Percentiles rank a stretch among this genome's conserved stretches.
Conservation (phyloP, 495 filamentous ascomycete species). For the Penicillium coprophilum region DNA sequence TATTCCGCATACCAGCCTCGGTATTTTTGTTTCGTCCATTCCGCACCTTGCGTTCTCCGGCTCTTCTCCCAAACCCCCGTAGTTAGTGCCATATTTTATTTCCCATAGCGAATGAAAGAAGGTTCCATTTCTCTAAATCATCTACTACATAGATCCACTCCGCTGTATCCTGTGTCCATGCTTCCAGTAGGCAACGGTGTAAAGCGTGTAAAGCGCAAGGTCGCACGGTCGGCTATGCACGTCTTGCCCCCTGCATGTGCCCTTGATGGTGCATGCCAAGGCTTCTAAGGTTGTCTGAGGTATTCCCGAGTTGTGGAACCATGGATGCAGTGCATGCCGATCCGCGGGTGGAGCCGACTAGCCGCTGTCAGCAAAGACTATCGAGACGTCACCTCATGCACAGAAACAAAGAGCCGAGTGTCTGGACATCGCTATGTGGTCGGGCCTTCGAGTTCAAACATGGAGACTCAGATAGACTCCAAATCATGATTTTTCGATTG, state of each 20-base stretch:
- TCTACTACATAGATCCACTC: neutral
- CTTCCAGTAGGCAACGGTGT: neutral
- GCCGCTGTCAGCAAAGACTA: conserved; percentile 8
- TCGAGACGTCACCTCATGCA: conserved; percentile 14
- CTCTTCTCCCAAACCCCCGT: conserved; percentile 3
- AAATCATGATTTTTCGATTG: neutral
- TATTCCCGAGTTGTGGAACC: conserved; percentile 5
- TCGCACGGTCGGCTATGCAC: neutral
- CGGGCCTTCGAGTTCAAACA: neutral
- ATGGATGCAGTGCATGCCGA: neutral
- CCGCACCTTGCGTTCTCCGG: conserved; percentile 1
- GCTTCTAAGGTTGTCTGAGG: too few species aligned
- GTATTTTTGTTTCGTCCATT: neutral
- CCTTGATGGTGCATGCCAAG: conserved; percentile 5
- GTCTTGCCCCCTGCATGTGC: neutral
- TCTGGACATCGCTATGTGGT: neutral
- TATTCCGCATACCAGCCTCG: conserved; percentile 8
- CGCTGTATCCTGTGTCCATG: neutral
- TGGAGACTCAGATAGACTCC: neutral
- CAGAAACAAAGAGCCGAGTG: neutral
- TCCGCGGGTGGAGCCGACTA: conserved; percentile 3
- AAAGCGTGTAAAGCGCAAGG: neutral
- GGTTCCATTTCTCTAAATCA: neutral
- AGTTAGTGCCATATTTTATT: conserved; percentile 11
- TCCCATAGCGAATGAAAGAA: conserved; percentile 14